phyloP scores from a whole-genome alignment of 805 yeast species.

The Komagataella ulmi region DNA sequence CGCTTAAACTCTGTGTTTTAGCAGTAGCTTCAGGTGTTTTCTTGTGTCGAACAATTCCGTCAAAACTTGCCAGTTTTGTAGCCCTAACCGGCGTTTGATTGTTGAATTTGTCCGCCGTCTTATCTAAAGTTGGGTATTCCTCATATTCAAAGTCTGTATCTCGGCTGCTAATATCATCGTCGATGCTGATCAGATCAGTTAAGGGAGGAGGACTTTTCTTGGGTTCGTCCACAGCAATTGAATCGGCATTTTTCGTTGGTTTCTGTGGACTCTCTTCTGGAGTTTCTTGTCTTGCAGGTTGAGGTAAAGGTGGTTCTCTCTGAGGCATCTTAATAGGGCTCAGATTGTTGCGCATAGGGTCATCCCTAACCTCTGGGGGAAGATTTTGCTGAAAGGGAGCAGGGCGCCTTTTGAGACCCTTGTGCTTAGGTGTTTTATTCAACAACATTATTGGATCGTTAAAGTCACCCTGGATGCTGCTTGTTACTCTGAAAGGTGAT shows the following conservation, averaged over 20 bases:
- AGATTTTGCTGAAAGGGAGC: not conserved
- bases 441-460: not conserved
- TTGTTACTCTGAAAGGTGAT: not conserved
- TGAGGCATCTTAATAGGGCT: not conserved
- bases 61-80: not conserved
- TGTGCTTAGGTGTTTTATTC: not conserved
- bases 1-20: not conserved
- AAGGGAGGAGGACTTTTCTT: not conserved
- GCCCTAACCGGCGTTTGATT: not conserved
- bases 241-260: not conserved
- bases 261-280: not conserved
- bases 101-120: not conserved
- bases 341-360: not conserved
- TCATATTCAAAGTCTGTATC: not conserved
- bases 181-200: not conserved
- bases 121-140: not conserved
- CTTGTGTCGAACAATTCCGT: not conserved
- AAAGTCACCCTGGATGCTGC: not conserved
- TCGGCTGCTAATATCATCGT: not conserved
- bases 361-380: not conserved
- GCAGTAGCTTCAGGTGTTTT: not conserved
- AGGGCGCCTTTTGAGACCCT: not conserved
- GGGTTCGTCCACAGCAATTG: not conserved
- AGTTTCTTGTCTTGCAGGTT: not conserved
- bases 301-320: not conserved